These are phyloP conservation scores for Podospora pseudocomata DNA, from an alignment of 495 filamentous ascomycete species.

Conservation along the genomic window DNA sequence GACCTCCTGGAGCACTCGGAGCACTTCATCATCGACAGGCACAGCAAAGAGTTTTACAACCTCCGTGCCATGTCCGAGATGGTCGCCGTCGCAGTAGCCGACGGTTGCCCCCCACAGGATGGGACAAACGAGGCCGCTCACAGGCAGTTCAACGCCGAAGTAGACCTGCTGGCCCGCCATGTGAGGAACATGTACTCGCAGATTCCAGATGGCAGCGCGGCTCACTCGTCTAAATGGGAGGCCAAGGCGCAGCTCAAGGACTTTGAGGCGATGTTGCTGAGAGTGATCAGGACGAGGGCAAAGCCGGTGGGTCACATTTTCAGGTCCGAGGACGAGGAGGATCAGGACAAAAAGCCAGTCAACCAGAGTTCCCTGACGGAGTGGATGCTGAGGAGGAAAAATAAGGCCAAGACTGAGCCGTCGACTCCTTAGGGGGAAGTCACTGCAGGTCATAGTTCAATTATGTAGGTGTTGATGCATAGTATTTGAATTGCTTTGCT, in stretches of 20 bases:
- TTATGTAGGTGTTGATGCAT: neutral
- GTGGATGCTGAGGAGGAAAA: neutral
- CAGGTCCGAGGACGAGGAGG: constrained; percentile 35
- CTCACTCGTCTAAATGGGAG: constrained; percentile 66
- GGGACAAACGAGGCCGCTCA: constrained; percentile 37
- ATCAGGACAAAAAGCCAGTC: constrained; percentile 5
- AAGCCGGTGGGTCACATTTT: constrained; percentile 58
- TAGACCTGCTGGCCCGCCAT: constrained; percentile 61
- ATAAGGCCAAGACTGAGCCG: neutral
- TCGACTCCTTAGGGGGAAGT: neutral
- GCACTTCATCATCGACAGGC: constrained; percentile 32
- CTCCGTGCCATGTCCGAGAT: constrained; percentile 61
- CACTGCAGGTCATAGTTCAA: neutral
- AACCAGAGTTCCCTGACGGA: neutral
- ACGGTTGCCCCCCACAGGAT: constrained; percentile 40
- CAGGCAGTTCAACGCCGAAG: constrained; percentile 56
- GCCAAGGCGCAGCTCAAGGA: constrained; percentile 69
- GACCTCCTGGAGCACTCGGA: constrained; percentile 46
- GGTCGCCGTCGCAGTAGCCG: constrained; percentile 70
- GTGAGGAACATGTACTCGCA: constrained; percentile 64
- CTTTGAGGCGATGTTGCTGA: constrained; percentile 65
- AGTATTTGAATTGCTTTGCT: neutral
- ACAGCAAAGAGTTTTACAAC: constrained; percentile 61
- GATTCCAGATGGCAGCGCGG: constrained; percentile 72
- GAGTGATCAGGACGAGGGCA: constrained; percentile 64